phyloP scores from a whole-genome alignment of 1,139 yeast genomes.

The Sugiyamaella pinicola region DNA sequence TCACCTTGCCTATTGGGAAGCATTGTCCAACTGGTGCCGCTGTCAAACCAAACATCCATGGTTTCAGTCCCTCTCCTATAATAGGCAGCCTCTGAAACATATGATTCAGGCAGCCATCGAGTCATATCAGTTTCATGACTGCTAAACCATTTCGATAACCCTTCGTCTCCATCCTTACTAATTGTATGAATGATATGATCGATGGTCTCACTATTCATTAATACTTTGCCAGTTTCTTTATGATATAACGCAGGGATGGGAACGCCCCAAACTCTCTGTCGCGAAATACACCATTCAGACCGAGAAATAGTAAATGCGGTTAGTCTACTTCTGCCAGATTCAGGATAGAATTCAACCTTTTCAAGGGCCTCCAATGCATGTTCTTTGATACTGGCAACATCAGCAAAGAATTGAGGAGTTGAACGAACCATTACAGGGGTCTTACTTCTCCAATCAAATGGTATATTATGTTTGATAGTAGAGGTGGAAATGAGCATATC shows the following conservation, averaged over 20 bases:
- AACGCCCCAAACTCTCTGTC: conserved; percentile 99
- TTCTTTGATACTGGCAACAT: conserved; percentile 71
- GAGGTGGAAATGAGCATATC: conserved; percentile 55
- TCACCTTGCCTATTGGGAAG: conserved; percentile 46
- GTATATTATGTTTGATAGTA: conserved; percentile 77
- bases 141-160: conserved; percentile 52
- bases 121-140: conserved; percentile 53
- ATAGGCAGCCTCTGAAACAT: conserved; percentile 26
- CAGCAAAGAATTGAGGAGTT: conserved; percentile 96
- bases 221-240: conserved; percentile 58
- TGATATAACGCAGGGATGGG: conserved; percentile 88
- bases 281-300: conserved; percentile 95
- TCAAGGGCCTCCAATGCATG: conserved; percentile 62
- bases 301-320: conserved; percentile 73
- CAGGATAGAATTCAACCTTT: conserved; percentile 70
- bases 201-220: conserved; percentile 56
- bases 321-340: conserved; percentile 68
- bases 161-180: conserved; percentile 64
- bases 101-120: conserved; percentile 69
- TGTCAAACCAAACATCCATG: conserved; percentile 99
- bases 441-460: conserved; percentile 96
- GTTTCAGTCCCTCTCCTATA: conserved; percentile 76
- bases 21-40: conserved; percentile 90
- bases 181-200: conserved; percentile 56
- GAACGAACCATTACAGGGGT: conserved; percentile 93